Base-by-base conservation (phyloP, 2,329 filamentous ascomycete genomes). In the Fusarium annulatum region DNA sequence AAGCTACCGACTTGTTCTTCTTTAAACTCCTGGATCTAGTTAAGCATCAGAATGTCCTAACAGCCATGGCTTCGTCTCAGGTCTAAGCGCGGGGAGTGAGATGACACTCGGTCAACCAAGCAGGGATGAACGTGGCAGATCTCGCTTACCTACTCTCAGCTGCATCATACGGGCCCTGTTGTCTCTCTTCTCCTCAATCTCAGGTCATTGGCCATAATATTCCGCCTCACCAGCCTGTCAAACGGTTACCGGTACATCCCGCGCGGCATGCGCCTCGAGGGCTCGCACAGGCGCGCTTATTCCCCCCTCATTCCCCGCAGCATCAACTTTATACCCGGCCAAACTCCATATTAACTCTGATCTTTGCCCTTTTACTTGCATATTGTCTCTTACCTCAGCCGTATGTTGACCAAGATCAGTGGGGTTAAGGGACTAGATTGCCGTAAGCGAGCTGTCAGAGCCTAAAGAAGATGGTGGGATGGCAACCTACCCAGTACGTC, bases 371-470 rank as follows among this genome's bases (percentile, higher is more conserved):
- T 41, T 41, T 48, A 34, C 30, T 43, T 59, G 30, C 49, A 48
- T 61, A 59, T 70, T 64, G n/a, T 64, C 53, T 75, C 65, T 61
- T 65, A 66, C 69, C 68, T 70, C 72, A 58, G 60, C 28, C 39
- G 42, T 41, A 28, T 41, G 52, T 38, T 43, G 49, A 60, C 52
- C 48, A 62, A 56, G 36, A 51, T 34, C 46, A 34, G 59, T 46
- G 56, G 59, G 51, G 57, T 56, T 26, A 16, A 52, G 41, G 49
- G 38, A 30, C 30, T 57, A 55, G 26, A 61, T 61, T 45, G n/a
- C 62, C 46, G n/a, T 48, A 70, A 60, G 66, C 72, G 66, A 75
- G 72, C 72, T 75, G 73, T 73, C 72, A 75, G 61, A 62, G 49
- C 41, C 36, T 34, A 45, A 56, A 49, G 26, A 16, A 62, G 33